Base-by-base conservation (phyloP, 1,139 yeast species). In the Geotrichum citri-aurantii region DNA sequence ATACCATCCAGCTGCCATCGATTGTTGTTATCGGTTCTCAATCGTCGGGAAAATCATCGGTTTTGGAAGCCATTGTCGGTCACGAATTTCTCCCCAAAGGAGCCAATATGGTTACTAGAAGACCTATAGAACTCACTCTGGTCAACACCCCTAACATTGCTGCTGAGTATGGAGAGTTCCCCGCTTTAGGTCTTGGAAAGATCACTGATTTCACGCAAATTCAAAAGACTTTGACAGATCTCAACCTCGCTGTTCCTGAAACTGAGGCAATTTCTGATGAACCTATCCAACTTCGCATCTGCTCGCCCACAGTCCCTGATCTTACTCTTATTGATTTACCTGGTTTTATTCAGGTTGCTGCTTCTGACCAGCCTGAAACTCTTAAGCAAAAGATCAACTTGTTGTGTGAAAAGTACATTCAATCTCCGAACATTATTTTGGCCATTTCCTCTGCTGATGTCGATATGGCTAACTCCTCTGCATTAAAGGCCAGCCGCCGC, bases 361-460 rank as follows among this genome's bases (percentile, higher is more conserved):
- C 98, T 1, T 92, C 95, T 3, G 98, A 93, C 71, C 99, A 95
- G 73, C 99, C 99, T 0, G 75, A 79, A 4, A 89, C 86, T 63
- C 78, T 95, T 63, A 92, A 93, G 70, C 80, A 80, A 52, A 88
- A 86, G 69, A 95, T 95, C 65, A 79, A 89, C 62, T 81, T 79
- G 57, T 77, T 95, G 33, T 93, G 98, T 73, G 88, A 88, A 65
- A 83, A 84, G 68, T 95, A 95, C 70, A 79, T 95, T 65, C 91
- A 88, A 68, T 84, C 88, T 8, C 99, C 99, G 19, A 95, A 95
- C 69, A 89, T 95, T 58, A 95, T 95, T 50, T 77, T 95, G 66
- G 99, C 99, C 0, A 93, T 95, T 40, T 89, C 96, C 14, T 93
- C 99, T 1, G 99, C 99, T 0, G 98, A 95, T 74, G 99, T 93